These are phyloP conservation scores for Steccherinum ochraceum DNA, from an alignment of 768 basidiomycete species.

Conservation along the genomic window DNA sequence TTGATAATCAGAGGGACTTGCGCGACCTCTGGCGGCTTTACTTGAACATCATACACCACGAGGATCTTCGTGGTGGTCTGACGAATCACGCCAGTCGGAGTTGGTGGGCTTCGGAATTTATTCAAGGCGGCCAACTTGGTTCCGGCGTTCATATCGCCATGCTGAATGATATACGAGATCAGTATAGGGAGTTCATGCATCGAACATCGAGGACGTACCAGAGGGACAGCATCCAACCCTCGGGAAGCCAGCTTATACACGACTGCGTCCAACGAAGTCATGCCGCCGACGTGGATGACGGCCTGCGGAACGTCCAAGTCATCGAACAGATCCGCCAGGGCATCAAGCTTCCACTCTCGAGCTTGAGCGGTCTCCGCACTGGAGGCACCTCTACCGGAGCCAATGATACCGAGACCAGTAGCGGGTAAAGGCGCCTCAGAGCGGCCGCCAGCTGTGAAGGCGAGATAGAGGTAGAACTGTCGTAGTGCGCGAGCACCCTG, in stretches of 20 bases:
- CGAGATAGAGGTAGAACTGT: conserved; percentile 94
- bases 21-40: conserved; percentile 84
- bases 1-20: conserved; percentile 94
- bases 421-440: conserved; percentile 35
- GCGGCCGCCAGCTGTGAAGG: conserved; percentile 84
- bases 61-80: conserved; percentile 69
- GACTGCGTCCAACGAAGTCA: conserved; percentile 82
- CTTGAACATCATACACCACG: conserved; percentile 89
- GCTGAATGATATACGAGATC: conserved; percentile 36
- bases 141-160: conserved; percentile 87
- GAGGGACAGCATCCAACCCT: conserved; percentile 80
- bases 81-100: conserved; percentile 52
- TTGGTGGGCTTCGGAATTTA: conserved; percentile 65
- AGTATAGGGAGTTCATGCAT: too few relatives aligned
- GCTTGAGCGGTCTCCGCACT: conserved; percentile 82
- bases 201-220: conserved; percentile 63
- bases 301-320: conserved; percentile 78
- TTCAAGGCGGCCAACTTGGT: conserved; percentile 77
- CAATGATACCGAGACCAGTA: conserved; percentile 82
- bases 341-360: conserved; percentile 92
- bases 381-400: conserved; percentile 79
- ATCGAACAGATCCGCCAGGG: conserved; percentile 83
- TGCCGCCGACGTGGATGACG: conserved; percentile 84
- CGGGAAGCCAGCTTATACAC: conserved; percentile 85
- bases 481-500: conserved; percentile 80